Evolutionary conservation across 2,329 filamentous ascomycete species (phyloP).

Genomic region (Colletotrichum falcatum): DNA sequence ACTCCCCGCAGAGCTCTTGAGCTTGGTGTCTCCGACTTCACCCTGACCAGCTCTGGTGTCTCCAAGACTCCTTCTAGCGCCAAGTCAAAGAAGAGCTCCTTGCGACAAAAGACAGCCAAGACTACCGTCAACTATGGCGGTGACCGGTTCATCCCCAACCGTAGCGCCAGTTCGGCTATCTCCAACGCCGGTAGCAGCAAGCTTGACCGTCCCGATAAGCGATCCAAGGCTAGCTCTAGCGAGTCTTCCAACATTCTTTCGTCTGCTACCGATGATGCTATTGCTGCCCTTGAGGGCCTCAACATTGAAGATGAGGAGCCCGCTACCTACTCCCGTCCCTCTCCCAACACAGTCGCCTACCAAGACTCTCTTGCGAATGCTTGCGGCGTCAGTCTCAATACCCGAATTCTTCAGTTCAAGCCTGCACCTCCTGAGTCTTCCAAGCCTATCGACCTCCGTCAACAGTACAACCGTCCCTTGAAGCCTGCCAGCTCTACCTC

Average conservation of each 20-base stretch:
- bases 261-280: slow-evolving; percentile 82
- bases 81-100: slow-evolving; percentile 67
- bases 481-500: slow-evolving; percentile 80
- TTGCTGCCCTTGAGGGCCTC: slow-evolving; percentile 82
- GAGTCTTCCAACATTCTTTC: slow-evolving; percentile 84
- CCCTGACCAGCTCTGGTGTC: slow-evolving; percentile 84
- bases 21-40: slow-evolving; percentile 92
- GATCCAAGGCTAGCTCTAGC: slow-evolving; percentile 76
- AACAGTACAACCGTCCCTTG: slow-evolving; percentile 97
- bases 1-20: slow-evolving; percentile 88
- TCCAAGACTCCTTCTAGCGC: slow-evolving; percentile 69
- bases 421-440: slow-evolving; percentile 97
- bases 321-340: slow-evolving; percentile 78
- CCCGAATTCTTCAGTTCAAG: slow-evolving; percentile 98
- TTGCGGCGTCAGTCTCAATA: slow-evolving; percentile 93
- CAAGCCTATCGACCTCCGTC: slow-evolving; percentile 96
- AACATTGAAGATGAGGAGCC: slow-evolving; percentile 79
- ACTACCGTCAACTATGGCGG: slow-evolving; percentile 83
- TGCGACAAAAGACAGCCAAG: slow-evolving; percentile 72
- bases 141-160: slow-evolving; percentile 97
- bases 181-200: slow-evolving; percentile 85
- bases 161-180: slow-evolving; percentile 88
- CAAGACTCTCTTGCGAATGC: slow-evolving; percentile 91
- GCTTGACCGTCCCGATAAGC: slow-evolving; percentile 77
- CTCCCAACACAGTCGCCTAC: slow-evolving; percentile 90